Base-by-base conservation (phyloP, 768 basidiomycete species). In the Leccinum rimulosum region DNA sequence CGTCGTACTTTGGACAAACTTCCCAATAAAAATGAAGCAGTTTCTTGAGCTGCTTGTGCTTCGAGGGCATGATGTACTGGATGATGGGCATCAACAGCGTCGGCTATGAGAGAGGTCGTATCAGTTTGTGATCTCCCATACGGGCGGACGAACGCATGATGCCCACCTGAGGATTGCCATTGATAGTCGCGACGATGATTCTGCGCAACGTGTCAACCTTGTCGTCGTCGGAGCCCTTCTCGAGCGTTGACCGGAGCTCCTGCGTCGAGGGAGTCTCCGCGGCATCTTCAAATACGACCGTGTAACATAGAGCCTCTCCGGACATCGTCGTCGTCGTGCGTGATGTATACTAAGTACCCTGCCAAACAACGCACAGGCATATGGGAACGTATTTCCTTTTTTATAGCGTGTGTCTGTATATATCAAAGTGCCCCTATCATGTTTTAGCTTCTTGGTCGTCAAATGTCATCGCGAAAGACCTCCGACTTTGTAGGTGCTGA, bases 11-110 rank as follows among this genome's bases (percentile, higher is more conserved):
- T 9, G 96, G 96, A 76, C 95, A 98, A 22, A 98, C 90, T 77
- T 98, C 93, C 92, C 92, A 95, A 73, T 95, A 95, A 71, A 93
- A 94, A 74, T 94, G 93, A 38, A 98, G 79, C 63, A 97, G 77
- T 79, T 98, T 99, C 86, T 99, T 98, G 71, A 98, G 84, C 60
- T 88, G 87, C 79, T 99, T 98, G 79, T 91, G 95, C 72, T 88
- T 87, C 55, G 91, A 92, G 38, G 97, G 97, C 82, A 98, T 84
- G 62, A 96, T 90, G 76, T 88, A 97, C 84, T 99, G 97, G 65
- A 99, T 98, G 74, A 98, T 89, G 6, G 95, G 92, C 95, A 99
- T 98, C 77, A 98, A 86, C 52, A 98, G 75, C 54, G 84, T 77
- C n/a, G 94, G 92, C 94, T 96, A 40, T 17, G 17, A 70, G 22